phyloP scores from a whole-genome alignment of 2,329 filamentous ascomycete species.

The Didymella sp. region DNA sequence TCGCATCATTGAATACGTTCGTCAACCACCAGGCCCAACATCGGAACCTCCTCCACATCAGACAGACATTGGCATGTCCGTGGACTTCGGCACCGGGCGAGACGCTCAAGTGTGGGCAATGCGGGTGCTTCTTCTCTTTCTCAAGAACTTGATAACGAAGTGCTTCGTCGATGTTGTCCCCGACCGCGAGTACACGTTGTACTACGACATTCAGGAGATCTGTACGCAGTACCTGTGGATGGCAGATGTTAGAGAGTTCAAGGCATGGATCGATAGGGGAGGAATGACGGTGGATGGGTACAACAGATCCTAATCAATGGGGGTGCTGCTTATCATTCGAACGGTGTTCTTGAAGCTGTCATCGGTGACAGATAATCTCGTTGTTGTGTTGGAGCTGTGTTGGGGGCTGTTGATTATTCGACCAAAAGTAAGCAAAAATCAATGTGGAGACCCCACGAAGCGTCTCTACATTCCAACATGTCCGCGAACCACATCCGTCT shows the following conservation, averaged over 20 bases:
- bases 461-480: too few relatives aligned
- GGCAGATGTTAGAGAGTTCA: constrained; percentile 51
- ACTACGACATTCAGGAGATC: constrained; percentile 52
- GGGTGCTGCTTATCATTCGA: too few relatives aligned
- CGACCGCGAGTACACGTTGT: constrained; percentile 21
- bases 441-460: too few relatives aligned
- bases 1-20: constrained; percentile 45
- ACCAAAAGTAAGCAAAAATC: too few relatives aligned
- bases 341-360: too few relatives aligned
- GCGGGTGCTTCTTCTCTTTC: constrained; percentile 48
- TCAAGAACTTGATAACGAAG: constrained; percentile 48
- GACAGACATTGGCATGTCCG: constrained; percentile 1
- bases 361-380: too few relatives aligned
- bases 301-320: not conserved
- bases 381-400: too few relatives aligned
- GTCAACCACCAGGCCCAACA: constrained; percentile 22
- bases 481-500: too few relatives aligned
- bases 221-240: constrained; percentile 51
- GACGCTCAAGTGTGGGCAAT: constrained; percentile 49
- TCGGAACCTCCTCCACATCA: not conserved
- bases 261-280: constrained; percentile 38
- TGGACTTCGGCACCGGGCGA: constrained; percentile 33
- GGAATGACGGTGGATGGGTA: not conserved
- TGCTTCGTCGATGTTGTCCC: constrained; percentile 27
- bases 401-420: too few relatives aligned